These are phyloP conservation scores for Cylindrotheca fusiformis DNA, from an alignment of 108 stramenopile species.

Conservation along the genomic window DNA sequence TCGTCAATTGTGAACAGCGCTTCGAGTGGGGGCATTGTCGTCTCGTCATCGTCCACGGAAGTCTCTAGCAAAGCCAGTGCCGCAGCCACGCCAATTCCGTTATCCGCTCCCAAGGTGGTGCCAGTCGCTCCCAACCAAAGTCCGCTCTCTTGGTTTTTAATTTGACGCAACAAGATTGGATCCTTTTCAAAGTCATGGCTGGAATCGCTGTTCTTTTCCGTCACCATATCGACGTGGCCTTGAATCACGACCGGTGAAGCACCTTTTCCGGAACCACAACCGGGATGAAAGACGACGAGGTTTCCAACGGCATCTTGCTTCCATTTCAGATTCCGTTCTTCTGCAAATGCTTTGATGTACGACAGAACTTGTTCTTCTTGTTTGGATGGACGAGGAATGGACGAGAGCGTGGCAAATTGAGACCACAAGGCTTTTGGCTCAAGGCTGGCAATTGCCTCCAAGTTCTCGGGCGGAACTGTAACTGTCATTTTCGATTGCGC, in stretches of 20 bases:
- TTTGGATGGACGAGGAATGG: conserved; percentile 31
- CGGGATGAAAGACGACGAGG: conserved; percentile 22
- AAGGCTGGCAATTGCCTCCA: not conserved
- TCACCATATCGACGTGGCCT: conserved; percentile 46
- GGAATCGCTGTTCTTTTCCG: conserved; percentile 32
- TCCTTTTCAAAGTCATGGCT: conserved; percentile 33
- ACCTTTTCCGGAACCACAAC: conserved; percentile 26
- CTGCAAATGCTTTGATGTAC: no score
- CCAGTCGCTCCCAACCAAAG: conserved; percentile 32
- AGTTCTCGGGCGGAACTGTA: not conserved
- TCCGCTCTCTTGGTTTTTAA: conserved; percentile 5
- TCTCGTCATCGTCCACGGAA: conserved; percentile 7
- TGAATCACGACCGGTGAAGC: conserved; percentile 29
- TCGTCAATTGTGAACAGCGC: conserved; percentile 44
- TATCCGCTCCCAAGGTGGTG: conserved; percentile 41
- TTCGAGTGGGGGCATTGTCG: conserved; percentile 31
- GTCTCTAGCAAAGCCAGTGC: conserved; percentile 28
- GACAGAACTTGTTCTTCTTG: conserved; percentile 29
- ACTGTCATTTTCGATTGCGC: no score
- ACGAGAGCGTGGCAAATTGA: conserved; percentile 29
- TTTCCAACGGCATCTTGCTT: conserved; percentile 28
- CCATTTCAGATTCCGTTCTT: conserved; percentile 22
- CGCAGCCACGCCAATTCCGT: conserved; percentile 36
- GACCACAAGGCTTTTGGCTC: conserved; percentile 12
- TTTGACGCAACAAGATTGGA: not conserved